A percentile compares a stretch with the other conserved stretches of the same genome.
phyloP scores from a whole-genome alignment of 495 filamentous ascomycete genomes.

The Neurospora hispaniola region DNA sequence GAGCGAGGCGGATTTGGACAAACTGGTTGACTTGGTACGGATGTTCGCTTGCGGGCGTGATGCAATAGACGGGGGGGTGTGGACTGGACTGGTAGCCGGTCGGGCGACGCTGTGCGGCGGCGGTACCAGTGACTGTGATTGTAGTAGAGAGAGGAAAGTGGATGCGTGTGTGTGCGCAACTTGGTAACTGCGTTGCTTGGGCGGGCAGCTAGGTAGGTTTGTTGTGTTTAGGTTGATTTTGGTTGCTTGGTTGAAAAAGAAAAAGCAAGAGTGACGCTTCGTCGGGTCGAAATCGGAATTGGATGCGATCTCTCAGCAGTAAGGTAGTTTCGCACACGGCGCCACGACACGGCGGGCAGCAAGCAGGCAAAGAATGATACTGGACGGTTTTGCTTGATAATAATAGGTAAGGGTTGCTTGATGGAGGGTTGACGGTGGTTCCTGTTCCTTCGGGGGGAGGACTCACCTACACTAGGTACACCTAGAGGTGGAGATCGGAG shows the following conservation, averaged over 20 bases:
- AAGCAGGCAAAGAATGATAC: constrained; percentile 3
- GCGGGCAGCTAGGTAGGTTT: not conserved
- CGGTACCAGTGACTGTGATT: not conserved
- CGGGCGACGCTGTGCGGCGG: constrained; percentile 1
- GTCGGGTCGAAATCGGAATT: constrained; percentile 1
- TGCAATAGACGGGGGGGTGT: constrained; percentile 21
- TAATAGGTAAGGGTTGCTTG: constrained; percentile 8
- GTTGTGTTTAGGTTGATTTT: constrained; percentile 4
- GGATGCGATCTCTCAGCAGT: constrained; percentile 1
- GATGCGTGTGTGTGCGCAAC: constrained; percentile 3
- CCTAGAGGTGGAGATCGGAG: not conserved
- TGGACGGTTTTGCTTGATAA: constrained; percentile 1
- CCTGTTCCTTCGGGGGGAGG: not conserved
- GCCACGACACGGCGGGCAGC: not conserved
- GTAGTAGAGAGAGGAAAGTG: not conserved
- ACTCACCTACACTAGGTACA: no score
- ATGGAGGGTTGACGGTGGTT: not conserved
- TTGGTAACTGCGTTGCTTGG: not conserved
- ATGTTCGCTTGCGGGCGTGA: constrained; percentile 15
- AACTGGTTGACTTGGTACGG: constrained; percentile 3
- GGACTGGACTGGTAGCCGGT: constrained; percentile 3
- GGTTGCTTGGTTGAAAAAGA: not conserved
- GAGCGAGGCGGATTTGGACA: constrained; percentile 3
- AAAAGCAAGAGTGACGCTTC: constrained; percentile 2
- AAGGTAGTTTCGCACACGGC: not conserved